These are phyloP conservation scores for Claviceps paspali DNA, from an alignment of 2,329 filamentous ascomycete genomes.

Conservation along the genomic window DNA sequence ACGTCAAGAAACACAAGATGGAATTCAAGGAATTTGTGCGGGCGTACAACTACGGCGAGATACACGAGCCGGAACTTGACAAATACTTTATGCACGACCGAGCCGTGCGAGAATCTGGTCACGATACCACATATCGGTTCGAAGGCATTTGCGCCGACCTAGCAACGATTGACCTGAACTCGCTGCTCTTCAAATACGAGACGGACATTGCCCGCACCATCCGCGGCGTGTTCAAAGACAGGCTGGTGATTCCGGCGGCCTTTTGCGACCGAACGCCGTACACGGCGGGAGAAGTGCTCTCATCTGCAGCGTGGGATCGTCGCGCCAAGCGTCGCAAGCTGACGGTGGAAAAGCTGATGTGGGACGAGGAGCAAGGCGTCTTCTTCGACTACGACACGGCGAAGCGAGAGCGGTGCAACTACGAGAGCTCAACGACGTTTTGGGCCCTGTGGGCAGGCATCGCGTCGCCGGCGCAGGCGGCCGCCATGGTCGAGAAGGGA, in stretches of 20 bases:
- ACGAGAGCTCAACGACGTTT: conserved; percentile 87
- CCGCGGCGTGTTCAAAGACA: conserved; percentile 69
- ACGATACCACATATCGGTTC: conserved; percentile 89
- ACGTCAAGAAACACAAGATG: conserved; percentile 72
- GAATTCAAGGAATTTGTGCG: conserved; percentile 70
- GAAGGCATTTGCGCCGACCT: conserved; percentile 78
- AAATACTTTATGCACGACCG: conserved; percentile 94
- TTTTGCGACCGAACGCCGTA: conserved; percentile 55
- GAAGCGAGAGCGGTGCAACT: conserved; percentile 63
- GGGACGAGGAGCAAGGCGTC: conserved; percentile 86
- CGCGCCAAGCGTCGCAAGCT: conserved; percentile 71
- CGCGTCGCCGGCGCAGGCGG: conserved; percentile 73
- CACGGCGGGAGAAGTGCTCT: conserved; percentile 55
- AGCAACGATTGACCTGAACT: conserved; percentile 89
- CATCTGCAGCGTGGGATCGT: conserved; percentile 80
- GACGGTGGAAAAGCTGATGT: conserved; percentile 82
- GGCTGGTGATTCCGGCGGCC: conserved; percentile 64
- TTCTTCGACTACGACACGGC: conserved; percentile 94
- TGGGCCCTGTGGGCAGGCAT: conserved; percentile 96
- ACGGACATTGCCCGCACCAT: conserved; percentile 82
- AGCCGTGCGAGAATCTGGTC: conserved; percentile 87
- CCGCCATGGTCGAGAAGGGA: conserved; percentile 62
- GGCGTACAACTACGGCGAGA: conserved; percentile 66
- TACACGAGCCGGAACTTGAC: conserved; percentile 78
- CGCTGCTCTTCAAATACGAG: conserved; percentile 92